Base-by-base conservation (phyloP, 1,284 basidiomycete genomes). In the Melampsora americana region DNA sequence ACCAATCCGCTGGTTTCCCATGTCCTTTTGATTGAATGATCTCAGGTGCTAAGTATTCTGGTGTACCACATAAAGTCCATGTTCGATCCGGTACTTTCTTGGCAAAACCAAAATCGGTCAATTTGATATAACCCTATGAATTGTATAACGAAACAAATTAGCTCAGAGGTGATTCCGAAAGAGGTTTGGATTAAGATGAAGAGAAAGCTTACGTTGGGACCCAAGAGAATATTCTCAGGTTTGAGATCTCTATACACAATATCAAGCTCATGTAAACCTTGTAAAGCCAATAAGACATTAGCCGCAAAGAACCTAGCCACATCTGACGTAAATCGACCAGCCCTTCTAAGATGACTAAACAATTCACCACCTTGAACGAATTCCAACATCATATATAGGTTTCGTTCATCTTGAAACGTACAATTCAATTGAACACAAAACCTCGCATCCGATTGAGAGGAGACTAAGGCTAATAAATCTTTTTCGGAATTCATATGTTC, bases 401-500 rank as follows among this genome's bases (percentile, higher is more conserved):
- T 86, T 61, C 84, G 81, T 77, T 83, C 81, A 79, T 87, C 86
- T 79, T 86, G 82, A 76, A 79, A 64, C 46, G 70, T 73, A 48
- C 62, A 56, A n/a, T 65, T 26, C 26, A 73, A 65, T 16, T 20
- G 44, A 28, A 69, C 66, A 42, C 42, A 76, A 64, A 62, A 65
- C 14, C 64, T 62, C 0, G 16, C 7, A 30, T 6, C 48, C 5
- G 39, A 18, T 14, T 35, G 9, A n/a, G 16, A 11, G 1, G 35
- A 44, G 14, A 73, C n/a, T 39, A 76, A 32, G 20, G 50, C 30
- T 23, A 87, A 82, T 70, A 87, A 86, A 66, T 81, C 82, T 26
- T 85, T 82, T 78, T 87, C 86, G 39, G 84, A 85, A 79, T 86
- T 86, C 81, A 86, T 85, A 78, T 87, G 86, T 79, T 87, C 85